Evolutionary conservation across 495 filamentous ascomycete genomes (phyloP).

Genomic region (Aspergillus haitiensis): DNA sequence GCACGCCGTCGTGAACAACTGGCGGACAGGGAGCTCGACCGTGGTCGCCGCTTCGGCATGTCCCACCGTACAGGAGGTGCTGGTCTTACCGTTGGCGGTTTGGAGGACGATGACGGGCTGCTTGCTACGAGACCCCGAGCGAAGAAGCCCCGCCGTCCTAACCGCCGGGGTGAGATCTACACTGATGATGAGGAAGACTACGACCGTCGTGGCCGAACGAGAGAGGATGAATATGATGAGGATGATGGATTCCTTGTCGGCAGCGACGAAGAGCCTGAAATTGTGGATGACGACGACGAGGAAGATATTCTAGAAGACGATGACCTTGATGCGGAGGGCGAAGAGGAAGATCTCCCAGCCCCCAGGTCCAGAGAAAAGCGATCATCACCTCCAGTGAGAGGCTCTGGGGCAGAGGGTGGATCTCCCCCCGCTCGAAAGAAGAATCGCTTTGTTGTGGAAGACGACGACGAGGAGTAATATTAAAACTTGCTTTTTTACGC

Average conservation of each 20-base stretch:
- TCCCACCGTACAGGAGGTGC: conserved; percentile 47
- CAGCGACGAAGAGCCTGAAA: conserved; percentile 69
- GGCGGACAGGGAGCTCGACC: conserved; percentile 61
- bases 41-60: conserved; percentile 53
- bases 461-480: conserved; percentile 45
- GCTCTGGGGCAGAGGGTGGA: conserved; percentile 21
- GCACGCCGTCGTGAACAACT: conserved; percentile 69
- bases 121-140: conserved; percentile 44
- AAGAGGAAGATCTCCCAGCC: conserved; percentile 43
- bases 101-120: conserved; percentile 67
- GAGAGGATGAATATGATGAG: conserved; percentile 81
- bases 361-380: conserved; percentile 30
- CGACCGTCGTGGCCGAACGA: conserved; percentile 57
- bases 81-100: conserved; percentile 68
- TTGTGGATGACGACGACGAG: conserved; percentile 59
- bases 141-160: conserved; percentile 43
- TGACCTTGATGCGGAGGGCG: conserved; percentile 57
- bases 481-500: not conserved
- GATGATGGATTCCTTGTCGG: conserved; percentile 76
- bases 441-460: conserved; percentile 48
- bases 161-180: conserved; percentile 55
- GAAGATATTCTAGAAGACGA: conserved; percentile 64
- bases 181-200: conserved; percentile 63
- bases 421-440: conserved; percentile 47
- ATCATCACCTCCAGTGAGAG: conserved; percentile 23